Percentiles rank a stretch among this genome's conserved stretches.
Evolutionary conservation across 2,329 filamentous ascomycete species (phyloP).

Genomic region (Cytospora leucostoma): DNA sequence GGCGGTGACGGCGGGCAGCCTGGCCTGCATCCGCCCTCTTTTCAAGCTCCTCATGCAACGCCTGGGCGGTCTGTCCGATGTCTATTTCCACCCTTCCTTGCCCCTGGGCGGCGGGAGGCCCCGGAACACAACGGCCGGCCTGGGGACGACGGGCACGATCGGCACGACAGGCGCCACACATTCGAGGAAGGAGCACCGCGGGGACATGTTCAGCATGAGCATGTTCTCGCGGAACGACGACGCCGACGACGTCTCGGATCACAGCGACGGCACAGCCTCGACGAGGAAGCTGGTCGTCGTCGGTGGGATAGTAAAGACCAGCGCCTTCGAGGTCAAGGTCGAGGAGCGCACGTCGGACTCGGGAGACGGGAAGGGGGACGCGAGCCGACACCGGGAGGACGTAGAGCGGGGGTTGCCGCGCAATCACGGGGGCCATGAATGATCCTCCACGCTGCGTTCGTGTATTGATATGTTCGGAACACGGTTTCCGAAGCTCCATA

Average conservation of each 20-base stretch:
- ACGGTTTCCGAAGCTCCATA: neutral
- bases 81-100: constrained; percentile 9
- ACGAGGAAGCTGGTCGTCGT: constrained; percentile 14
- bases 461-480: constrained; percentile 1
- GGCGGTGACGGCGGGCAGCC: constrained; percentile 50
- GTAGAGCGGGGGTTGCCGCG: neutral
- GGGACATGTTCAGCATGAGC: constrained; percentile 15
- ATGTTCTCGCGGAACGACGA: constrained; percentile 11
- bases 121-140: neutral
- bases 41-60: constrained; percentile 38
- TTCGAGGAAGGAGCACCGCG: constrained; percentile 4
- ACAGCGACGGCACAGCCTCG: constrained; percentile 8
- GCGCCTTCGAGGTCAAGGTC: constrained; percentile 13
- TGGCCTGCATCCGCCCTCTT: constrained; percentile 50
- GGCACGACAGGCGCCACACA: neutral
- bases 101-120: neutral
- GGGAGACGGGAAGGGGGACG: neutral
- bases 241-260: constrained; percentile 1
- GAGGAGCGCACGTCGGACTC: constrained; percentile 1
- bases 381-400: neutral
- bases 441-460: too few species aligned
- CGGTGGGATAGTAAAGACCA: constrained; percentile 16
- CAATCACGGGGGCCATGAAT: neutral
- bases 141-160: constrained; percentile 1
- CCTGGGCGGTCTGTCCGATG: constrained; percentile 31